Conservation (phyloP, 768 basidiomycete genomes). For the Phylloporus sp. region DNA sequence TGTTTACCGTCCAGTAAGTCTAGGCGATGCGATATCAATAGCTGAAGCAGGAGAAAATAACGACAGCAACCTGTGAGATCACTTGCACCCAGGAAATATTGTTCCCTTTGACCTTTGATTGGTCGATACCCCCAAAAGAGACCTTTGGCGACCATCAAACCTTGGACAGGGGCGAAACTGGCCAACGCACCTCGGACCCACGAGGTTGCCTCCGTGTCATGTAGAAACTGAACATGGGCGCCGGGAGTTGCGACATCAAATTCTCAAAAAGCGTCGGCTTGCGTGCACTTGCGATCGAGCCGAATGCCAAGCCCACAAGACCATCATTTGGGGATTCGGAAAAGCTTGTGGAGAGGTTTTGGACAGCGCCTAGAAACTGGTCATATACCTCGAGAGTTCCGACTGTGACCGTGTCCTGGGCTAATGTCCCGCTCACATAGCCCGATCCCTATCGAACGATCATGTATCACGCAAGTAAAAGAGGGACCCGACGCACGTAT, state of each 20-base stretch:
- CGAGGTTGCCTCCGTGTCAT: slow-evolving; percentile 37
- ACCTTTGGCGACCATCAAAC: slow-evolving; percentile 1
- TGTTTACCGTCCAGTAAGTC: slow-evolving; percentile 59
- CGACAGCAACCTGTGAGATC: slow-evolving; percentile 30
- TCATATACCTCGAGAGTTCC: slow-evolving; percentile 41
- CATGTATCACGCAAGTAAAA: background rate
- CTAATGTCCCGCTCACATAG: slow-evolving; percentile 45
- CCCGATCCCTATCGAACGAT: slow-evolving; percentile 45
- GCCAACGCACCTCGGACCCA: slow-evolving; percentile 47
- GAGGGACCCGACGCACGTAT: slow-evolving; percentile 38
- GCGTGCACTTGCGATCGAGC: slow-evolving; percentile 44
- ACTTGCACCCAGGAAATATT: slow-evolving; percentile 35
- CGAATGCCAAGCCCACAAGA: slow-evolving; percentile 60
- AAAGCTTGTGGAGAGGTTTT: slow-evolving; percentile 47
- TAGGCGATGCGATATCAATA: slow-evolving; percentile 21
- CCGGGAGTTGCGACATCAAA: slow-evolving; percentile 41
- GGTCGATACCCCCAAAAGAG: slow-evolving; percentile 33
- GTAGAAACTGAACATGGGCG: slow-evolving; percentile 58
- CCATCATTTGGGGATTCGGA: slow-evolving; percentile 50
- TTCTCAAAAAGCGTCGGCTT: slow-evolving; percentile 64
- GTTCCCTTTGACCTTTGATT: slow-evolving; percentile 27
- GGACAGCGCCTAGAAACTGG: slow-evolving; percentile 58
- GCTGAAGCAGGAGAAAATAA: background rate
- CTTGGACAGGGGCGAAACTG: background rate
- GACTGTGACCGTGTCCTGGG: slow-evolving; percentile 47